Base-by-base conservation (phyloP, 2,329 filamentous ascomycete genomes). In the Fusarium camptoceras region DNA sequence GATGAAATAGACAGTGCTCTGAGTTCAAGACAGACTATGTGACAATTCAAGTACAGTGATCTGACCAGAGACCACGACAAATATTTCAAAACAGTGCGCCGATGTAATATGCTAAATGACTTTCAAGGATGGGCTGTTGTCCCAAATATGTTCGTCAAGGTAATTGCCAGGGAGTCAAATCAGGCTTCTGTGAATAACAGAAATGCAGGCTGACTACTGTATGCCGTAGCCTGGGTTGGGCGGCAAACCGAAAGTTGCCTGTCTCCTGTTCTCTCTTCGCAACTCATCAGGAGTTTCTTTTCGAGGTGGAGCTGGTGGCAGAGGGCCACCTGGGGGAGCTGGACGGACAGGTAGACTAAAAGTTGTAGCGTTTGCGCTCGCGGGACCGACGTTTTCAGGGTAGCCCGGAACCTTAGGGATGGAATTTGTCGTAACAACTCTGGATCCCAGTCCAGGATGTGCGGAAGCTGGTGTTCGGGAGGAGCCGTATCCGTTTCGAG, bases 261-360 rank as follows among this genome's bases (percentile, higher is more conserved):
- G 86, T 68, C 87, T 82, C 64, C 86, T 82, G 64, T 78, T 83
- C 65, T 87, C 85, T 68, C 83, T 82, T 59, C 85, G 84, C 54
- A 82, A 68, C 44, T 89, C 86, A 59, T 89, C 87, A 4, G 84
- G 81, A 25, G 83, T 86, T 71, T 86, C 84, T 77, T 88, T 88
- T 72, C 85, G 84, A 39, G 85, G 85, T 39, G 86, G 88, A n/a
- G 88, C 85, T 22, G 90, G 85, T 50, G 88, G 88, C 31, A 90
- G 82, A 11, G 87, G 83, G 14, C 86, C 87, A 11, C 83, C 86
- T 5, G 86, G 85, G 41, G 89, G 88, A 30, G 86, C 89, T 46
- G 87, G 84, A 48, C 91, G 87, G 61, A 92, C 86, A 2, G 91
- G 90, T 50, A 94, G 81, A 37, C 85, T 87, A 58, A 91, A 90